Base-by-base conservation (phyloP, 805 yeast species). In the Kodamaea lidongshanica region DNA sequence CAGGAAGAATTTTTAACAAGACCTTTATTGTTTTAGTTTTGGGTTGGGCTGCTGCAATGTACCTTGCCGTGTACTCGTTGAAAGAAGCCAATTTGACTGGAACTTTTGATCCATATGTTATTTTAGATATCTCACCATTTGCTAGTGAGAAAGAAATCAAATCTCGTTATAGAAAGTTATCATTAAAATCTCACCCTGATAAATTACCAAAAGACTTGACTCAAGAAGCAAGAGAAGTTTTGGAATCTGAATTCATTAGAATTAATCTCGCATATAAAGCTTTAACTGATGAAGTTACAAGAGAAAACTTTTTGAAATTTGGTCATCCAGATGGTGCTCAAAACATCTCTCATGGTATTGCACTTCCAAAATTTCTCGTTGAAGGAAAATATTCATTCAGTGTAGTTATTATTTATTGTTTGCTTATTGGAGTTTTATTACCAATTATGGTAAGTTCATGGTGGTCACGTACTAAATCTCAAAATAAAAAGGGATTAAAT, bases 271-370 rank as follows among this genome's bases (percentile, higher is more conserved):
- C 99, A 15, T 87, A 94, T 61, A 83, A 87, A 57, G 85, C 98
- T 0, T 71, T 92, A 41, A 94, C 98, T 9, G 97, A 92, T 57
- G 96, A 85, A 44, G 70, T 67, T 7, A 77, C 84, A 3, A 81
- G 76, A 46, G 84, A 83, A 44, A 92, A 92, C 53, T 87, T 73
- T 54, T 63, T 79, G 46, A 78, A 74, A 45, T 92, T 80, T 49
- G 99, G 99, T 28, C 95, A 94, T 53, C 99, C 99, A 4, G 99
- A 92, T 61, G 98, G 98, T 24, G 95, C 94, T 23, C 95, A 85
- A 56, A 84, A 84, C 16, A 70, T 80, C 12, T 64, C 80, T 12
- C 96, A 86, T 53, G 98, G 98, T 39, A 87, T 92, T 55, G 99
- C 97, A 0, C 61, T 92, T 42, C 99, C 99, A 18, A 78, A 81